Conservation (phyloP, 805 yeast genomes). For the Tetrapisispora nanseiensis region DNA sequence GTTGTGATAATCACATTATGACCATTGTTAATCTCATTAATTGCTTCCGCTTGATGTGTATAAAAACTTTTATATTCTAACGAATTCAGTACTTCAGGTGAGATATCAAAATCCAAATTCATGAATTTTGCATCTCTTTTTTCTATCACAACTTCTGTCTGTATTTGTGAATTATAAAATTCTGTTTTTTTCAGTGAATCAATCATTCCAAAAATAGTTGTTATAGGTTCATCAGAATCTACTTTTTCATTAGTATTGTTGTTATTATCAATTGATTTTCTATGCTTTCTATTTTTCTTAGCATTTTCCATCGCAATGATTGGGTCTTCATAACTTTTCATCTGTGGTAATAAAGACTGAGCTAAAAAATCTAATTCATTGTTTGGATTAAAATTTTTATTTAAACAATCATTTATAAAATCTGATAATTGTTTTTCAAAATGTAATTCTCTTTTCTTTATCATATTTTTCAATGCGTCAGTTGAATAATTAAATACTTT, state of each 20-base stretch:
- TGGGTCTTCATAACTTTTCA: conserved; percentile 48
- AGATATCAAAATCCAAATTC: conserved; percentile 35
- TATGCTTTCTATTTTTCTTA: conserved; percentile 9
- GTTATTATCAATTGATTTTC: conserved; percentile 8
- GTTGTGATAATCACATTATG: conserved; percentile 83
- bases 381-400: conserved; percentile 33
- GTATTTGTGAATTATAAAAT: conserved; percentile 57
- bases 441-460: conserved; percentile 44
- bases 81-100: conserved; percentile 45
- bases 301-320: conserved; percentile 43
- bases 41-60: conserved; percentile 74
- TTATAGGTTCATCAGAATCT: conserved; percentile 22
- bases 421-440: conserved; percentile 35
- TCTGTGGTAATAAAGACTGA: conserved; percentile 36
- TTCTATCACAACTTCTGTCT: conserved; percentile 38
- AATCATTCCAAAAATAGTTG: conserved; percentile 42
- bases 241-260: conserved; percentile 13
- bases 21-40: conserved; percentile 45
- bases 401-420: conserved; percentile 29
- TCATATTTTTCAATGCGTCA: conserved; percentile 50
- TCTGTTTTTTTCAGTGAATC: conserved; percentile 37
- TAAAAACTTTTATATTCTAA: conserved; percentile 48
- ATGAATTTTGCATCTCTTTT: conserved; percentile 38
- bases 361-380: conserved; percentile 32
- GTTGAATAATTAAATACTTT: conserved; percentile 33